Evolutionary conservation across 257 asterid genomes (phyloP).

Genomic region (Salvia rosmarinus): DNA sequence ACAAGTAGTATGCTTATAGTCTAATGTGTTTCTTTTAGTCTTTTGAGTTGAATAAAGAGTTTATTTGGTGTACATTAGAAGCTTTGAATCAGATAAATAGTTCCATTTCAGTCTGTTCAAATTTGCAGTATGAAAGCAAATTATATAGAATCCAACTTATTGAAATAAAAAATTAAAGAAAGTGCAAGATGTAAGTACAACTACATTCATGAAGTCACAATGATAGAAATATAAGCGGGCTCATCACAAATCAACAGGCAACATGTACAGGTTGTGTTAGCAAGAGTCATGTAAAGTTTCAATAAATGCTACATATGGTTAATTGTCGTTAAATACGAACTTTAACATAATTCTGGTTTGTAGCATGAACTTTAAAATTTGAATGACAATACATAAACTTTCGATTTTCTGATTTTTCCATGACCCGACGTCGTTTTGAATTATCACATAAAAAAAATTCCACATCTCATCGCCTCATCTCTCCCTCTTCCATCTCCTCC

Average conservation of each 20-base stretch:
- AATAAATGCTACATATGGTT: not conserved
- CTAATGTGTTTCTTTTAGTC: not conserved
- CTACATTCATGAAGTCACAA: not conserved
- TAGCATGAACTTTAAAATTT: too few relatives aligned
- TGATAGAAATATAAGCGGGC: not conserved
- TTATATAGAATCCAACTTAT: not conserved
- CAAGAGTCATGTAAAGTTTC: constrained; percentile 7
- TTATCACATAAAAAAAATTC: too few relatives aligned
- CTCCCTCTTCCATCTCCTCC: too few relatives aligned
- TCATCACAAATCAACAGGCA: not conserved
- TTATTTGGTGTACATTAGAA: not conserved
- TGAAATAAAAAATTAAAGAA: not conserved
- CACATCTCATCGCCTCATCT: too few relatives aligned
- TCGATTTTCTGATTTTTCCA: too few relatives aligned
- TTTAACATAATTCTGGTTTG: too few relatives aligned
- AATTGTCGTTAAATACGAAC: too few relatives aligned
- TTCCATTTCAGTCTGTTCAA: not conserved
- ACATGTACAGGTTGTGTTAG: not conserved
- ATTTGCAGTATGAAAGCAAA: not conserved
- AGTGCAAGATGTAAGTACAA: not conserved
- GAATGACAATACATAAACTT: too few relatives aligned
- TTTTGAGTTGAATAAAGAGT: not conserved
- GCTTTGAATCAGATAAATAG: not conserved
- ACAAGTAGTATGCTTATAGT: not conserved
- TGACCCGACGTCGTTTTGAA: too few relatives aligned